Percentiles rank a stretch among this genome's conserved stretches.
phyloP scores from a whole-genome alignment of 192 early-diverging fungal genomes.

The Phlyctochytrium arcticum region DNA sequence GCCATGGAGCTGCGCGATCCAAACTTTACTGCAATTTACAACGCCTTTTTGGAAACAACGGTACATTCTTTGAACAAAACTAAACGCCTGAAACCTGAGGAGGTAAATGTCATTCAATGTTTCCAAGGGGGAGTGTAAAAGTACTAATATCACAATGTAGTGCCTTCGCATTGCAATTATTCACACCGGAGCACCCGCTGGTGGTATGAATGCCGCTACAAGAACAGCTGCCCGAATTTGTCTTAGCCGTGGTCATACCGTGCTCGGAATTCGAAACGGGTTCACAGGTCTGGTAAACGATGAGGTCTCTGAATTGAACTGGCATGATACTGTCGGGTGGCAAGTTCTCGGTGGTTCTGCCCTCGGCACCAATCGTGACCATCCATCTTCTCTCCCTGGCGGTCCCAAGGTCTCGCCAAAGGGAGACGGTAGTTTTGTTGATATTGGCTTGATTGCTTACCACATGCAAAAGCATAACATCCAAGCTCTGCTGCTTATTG shows the following conservation, averaged over 20 bases:
- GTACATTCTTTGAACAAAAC: constrained; percentile 9
- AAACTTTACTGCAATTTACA: constrained; percentile 61
- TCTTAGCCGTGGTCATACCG: constrained; percentile 81
- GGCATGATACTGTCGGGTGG: constrained; percentile 89
- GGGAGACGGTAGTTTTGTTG: constrained; percentile 44
- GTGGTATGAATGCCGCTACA: constrained; percentile 96
- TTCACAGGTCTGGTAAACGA: constrained; percentile 85
- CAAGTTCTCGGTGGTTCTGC: constrained; percentile 86
- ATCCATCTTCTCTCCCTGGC: constrained; percentile 63
- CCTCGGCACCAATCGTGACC: constrained; percentile 91
- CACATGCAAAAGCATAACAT: constrained; percentile 88
- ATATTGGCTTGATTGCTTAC: constrained; percentile 87
- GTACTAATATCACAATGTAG: constrained; percentile 12
- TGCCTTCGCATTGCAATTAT: constrained; percentile 84
- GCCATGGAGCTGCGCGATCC: constrained; percentile 88
- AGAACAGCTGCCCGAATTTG: constrained; percentile 78
- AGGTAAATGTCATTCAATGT: constrained; percentile 30
- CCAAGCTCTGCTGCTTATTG: constrained; percentile 87
- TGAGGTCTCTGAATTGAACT: constrained; percentile 70
- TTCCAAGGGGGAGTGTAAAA: not conserved
- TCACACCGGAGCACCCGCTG: constrained; percentile 93
- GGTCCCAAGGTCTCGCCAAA: constrained; percentile 29
- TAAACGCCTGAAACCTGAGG: constrained; percentile 58
- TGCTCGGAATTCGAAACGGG: constrained; percentile 88
- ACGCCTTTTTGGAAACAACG: constrained; percentile 46